Conservation (phyloP, 2,329 filamentous ascomycete genomes). For the Alternaria ventricosa region DNA sequence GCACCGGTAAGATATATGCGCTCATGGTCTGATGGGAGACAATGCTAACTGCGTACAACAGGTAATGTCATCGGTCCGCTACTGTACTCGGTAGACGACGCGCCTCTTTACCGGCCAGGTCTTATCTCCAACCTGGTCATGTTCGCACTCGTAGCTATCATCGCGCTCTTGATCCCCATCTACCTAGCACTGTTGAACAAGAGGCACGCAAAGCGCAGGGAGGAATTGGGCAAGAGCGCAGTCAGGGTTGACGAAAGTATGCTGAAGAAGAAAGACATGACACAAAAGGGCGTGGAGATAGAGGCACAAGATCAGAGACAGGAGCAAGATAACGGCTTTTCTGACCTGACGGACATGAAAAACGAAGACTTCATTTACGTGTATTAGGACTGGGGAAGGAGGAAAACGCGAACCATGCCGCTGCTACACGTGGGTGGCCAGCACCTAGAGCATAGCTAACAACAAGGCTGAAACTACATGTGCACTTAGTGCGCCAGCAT, state of each 20-base stretch:
- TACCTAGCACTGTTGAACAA: slow-evolving; percentile 43
- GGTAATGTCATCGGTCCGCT: slow-evolving; percentile 48
- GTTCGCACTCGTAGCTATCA: slow-evolving; percentile 39
- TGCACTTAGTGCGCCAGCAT: background rate
- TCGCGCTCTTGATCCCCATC: slow-evolving; percentile 37
- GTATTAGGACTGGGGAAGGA: background rate
- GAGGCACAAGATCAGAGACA: slow-evolving; percentile 12
- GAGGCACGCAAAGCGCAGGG: slow-evolving; percentile 38
- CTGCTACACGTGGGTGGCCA: background rate
- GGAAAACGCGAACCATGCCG: background rate
- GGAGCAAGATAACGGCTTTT: slow-evolving; percentile 24
- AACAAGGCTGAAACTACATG: background rate
- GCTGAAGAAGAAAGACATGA: slow-evolving; percentile 33
- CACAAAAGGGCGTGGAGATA: slow-evolving; percentile 19
- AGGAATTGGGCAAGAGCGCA: slow-evolving; percentile 39
- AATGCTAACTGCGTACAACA: background rate
- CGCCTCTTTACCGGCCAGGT: slow-evolving; percentile 44
- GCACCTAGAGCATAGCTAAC: background rate
- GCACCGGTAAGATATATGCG: slow-evolving; percentile 17
- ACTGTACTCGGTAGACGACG: slow-evolving; percentile 44
- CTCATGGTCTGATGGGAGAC: background rate
- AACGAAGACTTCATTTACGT: slow-evolving; percentile 29
- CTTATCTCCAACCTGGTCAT: slow-evolving; percentile 45
- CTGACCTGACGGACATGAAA: slow-evolving; percentile 27
- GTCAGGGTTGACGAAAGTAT: slow-evolving; percentile 43